Percentiles rank a stretch among this genome's conserved stretches.
Conservation (phyloP, 495 filamentous ascomycete species). For the Penicillium samsonianum region DNA sequence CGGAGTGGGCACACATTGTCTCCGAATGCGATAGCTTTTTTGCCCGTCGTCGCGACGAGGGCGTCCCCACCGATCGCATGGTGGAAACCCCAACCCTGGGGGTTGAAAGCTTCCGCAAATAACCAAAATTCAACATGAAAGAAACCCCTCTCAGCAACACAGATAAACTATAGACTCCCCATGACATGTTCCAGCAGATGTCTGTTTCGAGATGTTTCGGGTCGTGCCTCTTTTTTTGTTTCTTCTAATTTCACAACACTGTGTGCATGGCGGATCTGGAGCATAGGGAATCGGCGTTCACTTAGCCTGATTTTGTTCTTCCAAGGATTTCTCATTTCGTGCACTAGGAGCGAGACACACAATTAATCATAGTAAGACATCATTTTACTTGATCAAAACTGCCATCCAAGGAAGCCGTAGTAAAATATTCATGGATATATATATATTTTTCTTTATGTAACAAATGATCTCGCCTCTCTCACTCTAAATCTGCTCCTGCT, state of each 20-base stretch:
- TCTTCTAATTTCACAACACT: slow-evolving; percentile 22
- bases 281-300: slow-evolving; percentile 33
- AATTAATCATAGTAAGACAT: slow-evolving; percentile 25
- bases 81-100: slow-evolving; percentile 88
- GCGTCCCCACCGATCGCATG: slow-evolving; percentile 68
- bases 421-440: background rate
- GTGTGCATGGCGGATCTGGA: slow-evolving; percentile 30
- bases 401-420: background rate
- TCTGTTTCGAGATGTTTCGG: slow-evolving; percentile 13
- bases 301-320: slow-evolving; percentile 15
- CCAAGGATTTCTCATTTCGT: slow-evolving; percentile 12
- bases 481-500: background rate
- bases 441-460: background rate
- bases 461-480: background rate
- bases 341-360: slow-evolving; percentile 19
- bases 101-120: slow-evolving; percentile 78
- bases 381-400: slow-evolving; percentile 5
- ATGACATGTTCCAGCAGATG: slow-evolving; percentile 7
- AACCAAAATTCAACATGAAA: slow-evolving; percentile 2
- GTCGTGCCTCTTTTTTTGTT: slow-evolving; percentile 11
- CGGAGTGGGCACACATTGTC: slow-evolving; percentile 86
- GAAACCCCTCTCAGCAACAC: background rate
- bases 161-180: slow-evolving; percentile 22
- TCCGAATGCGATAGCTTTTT: slow-evolving; percentile 91
- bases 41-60: slow-evolving; percentile 81